These are phyloP conservation scores for Hibiscus syriacus DNA, from an alignment of 345 rosid genomes.

Conservation along the genomic window DNA sequence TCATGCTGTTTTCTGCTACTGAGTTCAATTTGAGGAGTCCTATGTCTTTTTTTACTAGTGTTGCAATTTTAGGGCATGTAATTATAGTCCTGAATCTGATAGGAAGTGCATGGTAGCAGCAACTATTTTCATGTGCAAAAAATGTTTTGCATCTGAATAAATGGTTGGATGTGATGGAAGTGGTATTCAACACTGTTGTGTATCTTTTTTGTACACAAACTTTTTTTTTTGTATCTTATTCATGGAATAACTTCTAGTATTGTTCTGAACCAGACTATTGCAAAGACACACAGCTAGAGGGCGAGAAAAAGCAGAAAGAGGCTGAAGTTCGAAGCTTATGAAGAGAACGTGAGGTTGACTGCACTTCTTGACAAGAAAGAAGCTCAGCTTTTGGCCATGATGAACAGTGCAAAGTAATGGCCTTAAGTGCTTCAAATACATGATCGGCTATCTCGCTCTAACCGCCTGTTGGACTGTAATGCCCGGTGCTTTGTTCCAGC, in stretches of 20 bases:
- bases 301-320: slow-evolving; percentile 87
- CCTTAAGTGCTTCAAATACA: slow-evolving; percentile 24
- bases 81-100: neutral
- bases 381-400: too few species aligned
- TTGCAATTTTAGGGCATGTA: neutral
- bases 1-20: neutral
- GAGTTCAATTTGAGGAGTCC: neutral
- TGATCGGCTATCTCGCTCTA: slow-evolving; percentile 17
- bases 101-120: neutral
- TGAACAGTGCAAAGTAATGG: too few species aligned
- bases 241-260: neutral
- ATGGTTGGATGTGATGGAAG: neutral
- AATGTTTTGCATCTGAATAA: neutral
- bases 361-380: too few species aligned
- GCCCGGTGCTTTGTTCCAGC: slow-evolving; percentile 4
- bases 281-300: slow-evolving; percentile 82
- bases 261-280: slow-evolving; percentile 45
- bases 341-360: slow-evolving; percentile 76
- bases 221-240: neutral
- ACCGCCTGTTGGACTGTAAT: neutral
- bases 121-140: too few species aligned
- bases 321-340: slow-evolving; percentile 85
- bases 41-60: neutral
- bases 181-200: neutral
- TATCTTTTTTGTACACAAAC: neutral